Evolutionary conservation across 768 basidiomycete species (phyloP).

Genomic region (Calocybe gangraenosa): DNA sequence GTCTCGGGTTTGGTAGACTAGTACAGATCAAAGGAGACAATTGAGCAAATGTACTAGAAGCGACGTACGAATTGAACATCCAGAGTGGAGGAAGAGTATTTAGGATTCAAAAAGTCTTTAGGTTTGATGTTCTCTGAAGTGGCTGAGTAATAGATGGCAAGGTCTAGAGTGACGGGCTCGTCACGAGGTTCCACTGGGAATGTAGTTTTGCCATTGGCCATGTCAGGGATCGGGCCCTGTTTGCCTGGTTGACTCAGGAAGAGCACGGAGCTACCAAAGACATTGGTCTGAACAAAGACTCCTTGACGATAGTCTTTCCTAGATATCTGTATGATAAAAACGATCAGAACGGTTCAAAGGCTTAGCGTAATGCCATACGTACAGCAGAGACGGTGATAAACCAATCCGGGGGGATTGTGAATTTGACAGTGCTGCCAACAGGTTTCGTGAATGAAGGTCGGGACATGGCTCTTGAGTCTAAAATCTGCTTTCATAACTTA

Average conservation of each 20-base stretch:
- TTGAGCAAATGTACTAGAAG: no score
- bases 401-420: no score
- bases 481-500: no score
- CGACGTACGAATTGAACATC: slow-evolving; percentile 7
- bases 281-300: slow-evolving; percentile 4
- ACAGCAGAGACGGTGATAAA: no score
- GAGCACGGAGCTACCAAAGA: background rate
- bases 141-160: background rate
- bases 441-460: no score
- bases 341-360: no score
- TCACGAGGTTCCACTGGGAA: slow-evolving; percentile 6
- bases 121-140: background rate
- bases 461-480: no score
- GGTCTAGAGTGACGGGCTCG: background rate
- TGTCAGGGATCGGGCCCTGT: slow-evolving; percentile 1
- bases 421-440: no score
- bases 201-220: background rate
- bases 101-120: background rate
- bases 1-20: no score
- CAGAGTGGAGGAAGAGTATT: slow-evolving; percentile 3
- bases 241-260: background rate
- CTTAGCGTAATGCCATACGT: no score
- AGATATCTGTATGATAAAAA: no score
- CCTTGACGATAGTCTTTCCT: slow-evolving; percentile 6
- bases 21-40: no score